These are phyloP conservation scores for Persicaria maculosa DNA, from an alignment of 148 eudicot species.

Conservation along the genomic window DNA sequence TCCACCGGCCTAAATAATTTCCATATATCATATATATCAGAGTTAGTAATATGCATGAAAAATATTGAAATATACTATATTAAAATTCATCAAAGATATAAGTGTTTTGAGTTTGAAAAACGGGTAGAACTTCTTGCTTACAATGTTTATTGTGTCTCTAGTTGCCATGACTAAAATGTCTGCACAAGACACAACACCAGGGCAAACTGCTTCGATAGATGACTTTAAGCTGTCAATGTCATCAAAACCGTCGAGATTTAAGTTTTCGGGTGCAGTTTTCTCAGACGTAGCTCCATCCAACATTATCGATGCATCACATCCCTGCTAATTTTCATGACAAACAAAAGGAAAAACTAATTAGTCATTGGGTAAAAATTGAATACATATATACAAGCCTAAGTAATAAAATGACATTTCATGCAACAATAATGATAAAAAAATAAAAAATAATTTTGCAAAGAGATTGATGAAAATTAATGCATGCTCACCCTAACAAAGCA, in stretches of 20 bases:
- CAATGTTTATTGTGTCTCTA: slow-evolving; percentile 37
- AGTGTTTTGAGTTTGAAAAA: neutral
- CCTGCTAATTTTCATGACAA: slow-evolving; percentile 19
- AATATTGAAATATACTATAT: neutral
- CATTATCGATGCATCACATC: slow-evolving; percentile 56
- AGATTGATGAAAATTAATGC: too few relatives aligned
- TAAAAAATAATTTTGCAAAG: too few relatives aligned
- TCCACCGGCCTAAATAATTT: slow-evolving; percentile 39
- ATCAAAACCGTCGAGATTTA: slow-evolving; percentile 33
- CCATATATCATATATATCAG: neutral
- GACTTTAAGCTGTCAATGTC: slow-evolving; percentile 31
- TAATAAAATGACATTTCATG: too few relatives aligned
- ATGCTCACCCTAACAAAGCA: slow-evolving; percentile 52
- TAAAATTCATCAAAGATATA: neutral
- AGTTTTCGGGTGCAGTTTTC: slow-evolving; percentile 32
- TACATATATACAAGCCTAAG: too few relatives aligned
- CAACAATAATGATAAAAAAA: too few relatives aligned
- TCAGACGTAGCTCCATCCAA: slow-evolving; percentile 35
- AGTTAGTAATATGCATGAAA: neutral
- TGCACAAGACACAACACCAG: slow-evolving; percentile 57
- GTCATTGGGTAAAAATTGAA: too few relatives aligned
- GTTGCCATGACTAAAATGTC: slow-evolving; percentile 45
- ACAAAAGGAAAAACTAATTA: too few relatives aligned
- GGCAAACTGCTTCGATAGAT: slow-evolving; percentile 37
- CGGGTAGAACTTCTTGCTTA: slow-evolving; percentile 2